Evolutionary conservation across 2,329 filamentous ascomycete species (phyloP).

Genomic region (Clonostachys chloroleuca): DNA sequence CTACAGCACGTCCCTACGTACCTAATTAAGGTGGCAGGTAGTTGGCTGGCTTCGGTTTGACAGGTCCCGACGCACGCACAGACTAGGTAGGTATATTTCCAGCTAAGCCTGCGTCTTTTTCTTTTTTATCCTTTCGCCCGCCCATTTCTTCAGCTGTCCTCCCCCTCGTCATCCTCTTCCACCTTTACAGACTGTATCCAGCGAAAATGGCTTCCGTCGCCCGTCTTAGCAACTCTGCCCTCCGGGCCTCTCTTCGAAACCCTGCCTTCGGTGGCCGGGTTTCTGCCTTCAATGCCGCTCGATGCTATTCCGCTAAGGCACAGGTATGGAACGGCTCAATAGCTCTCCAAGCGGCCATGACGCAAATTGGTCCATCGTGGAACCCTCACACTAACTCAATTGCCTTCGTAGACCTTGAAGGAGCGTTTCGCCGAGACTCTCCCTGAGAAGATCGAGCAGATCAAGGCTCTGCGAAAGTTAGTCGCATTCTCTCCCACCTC

Average conservation of each 20-base stretch:
- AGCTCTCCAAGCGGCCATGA: too few species aligned
- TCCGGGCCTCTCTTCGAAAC: slow-evolving; percentile 70
- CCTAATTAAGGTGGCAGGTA: too few species aligned
- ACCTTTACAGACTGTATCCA: slow-evolving; percentile 5
- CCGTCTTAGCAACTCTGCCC: slow-evolving; percentile 74
- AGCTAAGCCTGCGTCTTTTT: slow-evolving; percentile 10
- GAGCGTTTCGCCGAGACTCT: slow-evolving; percentile 96
- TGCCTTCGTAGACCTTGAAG: slow-evolving; percentile 74
- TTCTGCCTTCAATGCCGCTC: slow-evolving; percentile 74
- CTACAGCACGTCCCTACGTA: too few species aligned
- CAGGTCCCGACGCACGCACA: too few species aligned
- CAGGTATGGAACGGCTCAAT: slow-evolving; percentile 53
- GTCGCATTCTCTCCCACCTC: slow-evolving; percentile 19
- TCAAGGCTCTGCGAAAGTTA: slow-evolving; percentile 97
- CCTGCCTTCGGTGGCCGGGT: slow-evolving; percentile 64
- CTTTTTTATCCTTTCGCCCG: slow-evolving; percentile 3
- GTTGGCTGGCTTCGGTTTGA: too few species aligned
- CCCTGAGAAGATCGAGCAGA: slow-evolving; percentile 96
- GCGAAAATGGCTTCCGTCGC: slow-evolving; percentile 76
- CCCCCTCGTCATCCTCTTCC: slow-evolving; percentile 19
- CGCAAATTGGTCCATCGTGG: neutral
- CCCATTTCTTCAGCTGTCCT: slow-evolving; percentile 24
- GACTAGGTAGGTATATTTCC: neutral
- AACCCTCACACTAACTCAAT: neutral
- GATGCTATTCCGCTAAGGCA: slow-evolving; percentile 91